These are phyloP conservation scores for Citrus maxima DNA, from an alignment of 345 rosid genomes.

Conservation along the genomic window DNA sequence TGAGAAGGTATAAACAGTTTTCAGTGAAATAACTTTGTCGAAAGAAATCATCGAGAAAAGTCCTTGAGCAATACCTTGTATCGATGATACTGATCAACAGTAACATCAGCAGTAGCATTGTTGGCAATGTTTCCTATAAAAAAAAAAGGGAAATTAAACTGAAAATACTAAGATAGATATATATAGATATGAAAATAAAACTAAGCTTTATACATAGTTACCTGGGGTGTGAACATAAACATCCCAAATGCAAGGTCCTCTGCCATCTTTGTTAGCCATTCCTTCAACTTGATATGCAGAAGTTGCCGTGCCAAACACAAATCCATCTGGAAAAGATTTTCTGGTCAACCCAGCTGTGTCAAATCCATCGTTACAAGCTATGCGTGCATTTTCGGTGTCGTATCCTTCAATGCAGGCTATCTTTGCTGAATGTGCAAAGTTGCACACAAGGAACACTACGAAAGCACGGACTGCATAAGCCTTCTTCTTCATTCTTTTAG, in stretches of 20 bases:
- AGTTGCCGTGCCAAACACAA: constrained; percentile 47
- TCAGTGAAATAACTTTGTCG: no score
- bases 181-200: no score
- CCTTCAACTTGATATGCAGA: constrained; percentile 69
- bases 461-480: background rate
- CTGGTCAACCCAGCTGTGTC: constrained; percentile 46
- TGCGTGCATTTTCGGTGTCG: background rate
- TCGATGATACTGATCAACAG: background rate
- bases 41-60: no score
- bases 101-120: background rate
- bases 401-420: no score
- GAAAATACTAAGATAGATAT: background rate
- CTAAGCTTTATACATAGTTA: background rate
- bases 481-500: background rate
- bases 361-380: constrained; percentile 2
- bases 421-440: background rate
- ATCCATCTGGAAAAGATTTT: constrained; percentile 42
- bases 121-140: constrained; percentile 35
- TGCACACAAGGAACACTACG: background rate
- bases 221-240: constrained; percentile 47
- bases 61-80: background rate
- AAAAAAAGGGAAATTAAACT: background rate
- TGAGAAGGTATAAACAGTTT: no score
- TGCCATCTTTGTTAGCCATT: constrained; percentile 52
- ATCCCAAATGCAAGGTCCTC: constrained; percentile 75